Evolutionary conservation across 768 basidiomycete species (phyloP).

Genomic region (Lyophyllum atratum): DNA sequence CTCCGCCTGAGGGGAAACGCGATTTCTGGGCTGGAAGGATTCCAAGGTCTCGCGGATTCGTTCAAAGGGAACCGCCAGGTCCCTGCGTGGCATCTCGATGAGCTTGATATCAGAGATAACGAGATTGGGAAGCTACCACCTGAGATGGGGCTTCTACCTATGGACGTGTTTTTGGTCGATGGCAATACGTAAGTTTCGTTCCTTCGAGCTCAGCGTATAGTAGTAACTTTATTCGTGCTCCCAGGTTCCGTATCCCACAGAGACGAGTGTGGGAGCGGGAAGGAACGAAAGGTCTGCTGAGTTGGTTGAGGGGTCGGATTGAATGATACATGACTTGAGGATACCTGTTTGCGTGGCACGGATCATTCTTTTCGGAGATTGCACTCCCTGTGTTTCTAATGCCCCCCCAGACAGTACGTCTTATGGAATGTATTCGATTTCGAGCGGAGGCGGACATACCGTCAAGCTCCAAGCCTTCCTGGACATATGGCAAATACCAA

Average conservation of each 20-base stretch:
- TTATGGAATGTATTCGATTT: neutral
- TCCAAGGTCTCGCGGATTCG: constrained; percentile 57
- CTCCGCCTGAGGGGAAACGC: constrained; percentile 72
- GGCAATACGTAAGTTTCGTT: constrained; percentile 69
- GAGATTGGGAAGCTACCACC: constrained; percentile 70
- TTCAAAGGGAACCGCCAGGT: constrained; percentile 69
- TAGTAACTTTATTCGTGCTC: neutral
- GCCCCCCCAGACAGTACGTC: neutral
- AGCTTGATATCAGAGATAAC: constrained; percentile 82
- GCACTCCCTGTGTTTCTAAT: no score
- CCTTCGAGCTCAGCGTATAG: neutral
- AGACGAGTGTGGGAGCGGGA: constrained; percentile 86
- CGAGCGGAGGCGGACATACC: no score
- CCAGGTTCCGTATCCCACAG: constrained; percentile 79
- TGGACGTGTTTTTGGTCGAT: constrained; percentile 84
- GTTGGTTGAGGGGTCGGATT: constrained; percentile 76
- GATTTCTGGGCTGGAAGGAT: constrained; percentile 61
- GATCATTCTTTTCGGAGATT: no score
- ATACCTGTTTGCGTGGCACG: neutral
- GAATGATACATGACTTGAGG: constrained; percentile 36
- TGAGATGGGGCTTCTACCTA: constrained; percentile 70
- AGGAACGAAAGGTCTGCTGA: constrained; percentile 79
- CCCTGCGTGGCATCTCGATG: constrained; percentile 75
- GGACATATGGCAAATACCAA: no score
- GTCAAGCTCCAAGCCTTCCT: no score